Base-by-base conservation (phyloP, 2,329 filamentous ascomycete species). In the Neonectria ditissima region DNA sequence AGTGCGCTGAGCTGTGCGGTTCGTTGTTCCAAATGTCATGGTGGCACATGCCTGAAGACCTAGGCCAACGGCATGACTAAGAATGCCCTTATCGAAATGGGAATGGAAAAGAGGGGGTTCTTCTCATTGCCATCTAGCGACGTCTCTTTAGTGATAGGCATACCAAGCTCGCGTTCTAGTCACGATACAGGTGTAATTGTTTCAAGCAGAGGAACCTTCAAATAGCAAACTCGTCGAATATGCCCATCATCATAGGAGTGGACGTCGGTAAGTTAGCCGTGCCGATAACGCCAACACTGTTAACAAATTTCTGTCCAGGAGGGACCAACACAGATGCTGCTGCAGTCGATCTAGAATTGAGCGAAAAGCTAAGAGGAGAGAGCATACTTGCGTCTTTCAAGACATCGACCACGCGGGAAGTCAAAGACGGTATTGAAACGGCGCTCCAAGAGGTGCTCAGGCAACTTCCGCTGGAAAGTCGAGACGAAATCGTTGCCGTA, bases 171-270 rank as follows among this genome's bases (percentile, higher is more conserved):
- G n/a, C n/a, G 7, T 7, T 41, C n/a, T 11, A n/a, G 6, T 3
- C 20, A 37, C 34, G 2, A 7, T 8, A 37, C 34, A n/a, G 7
- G 34, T 16, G 34, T 9, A 16, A 8, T 6, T 37, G 34, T 6
- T n/a, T 30, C 16, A n/a, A 8, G 16, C 14, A 2, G 34, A 37
- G 14, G 1, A 37, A 4, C 5, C 3, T 7, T n/a, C 5, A 16
- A 6, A 8, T 37, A 5, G 8, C n/a, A 5, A n/a, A 6, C 14
- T 4, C 16, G 34, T 14, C n/a, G 24, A 60, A 55, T 10, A 64
- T 64, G 62, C 41, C 62, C 3, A 55, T n/a, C 47, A 61, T 64
- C n/a, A 56, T 64, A n/a, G 62, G 62, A 18, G 62, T 61, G 0
- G 62, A 64, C 37, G 62, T 64, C 9, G 62, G 62, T 64, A 53